Evolutionary conservation across 106 monocot genomes (phyloP).

Genomic region (Allium fistulosum): DNA sequence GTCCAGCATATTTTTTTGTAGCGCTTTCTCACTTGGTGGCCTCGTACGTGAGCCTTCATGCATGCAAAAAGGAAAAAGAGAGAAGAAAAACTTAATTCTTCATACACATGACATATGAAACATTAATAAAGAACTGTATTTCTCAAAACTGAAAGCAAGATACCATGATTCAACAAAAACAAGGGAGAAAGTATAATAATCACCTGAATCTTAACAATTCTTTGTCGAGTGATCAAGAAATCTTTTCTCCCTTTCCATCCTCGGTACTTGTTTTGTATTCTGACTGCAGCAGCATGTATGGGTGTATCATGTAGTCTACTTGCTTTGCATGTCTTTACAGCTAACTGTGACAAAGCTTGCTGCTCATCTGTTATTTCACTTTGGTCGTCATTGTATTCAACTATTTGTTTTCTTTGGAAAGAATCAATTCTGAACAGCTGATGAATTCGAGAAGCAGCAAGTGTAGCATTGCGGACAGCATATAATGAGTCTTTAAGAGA

Average conservation of each 20-base stretch:
- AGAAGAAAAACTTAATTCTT: not conserved
- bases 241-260: slow-evolving; percentile 63
- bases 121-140: not conserved
- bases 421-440: slow-evolving; percentile 51
- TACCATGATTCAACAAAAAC: not conserved
- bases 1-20: slow-evolving; percentile 57
- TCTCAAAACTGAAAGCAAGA: not conserved
- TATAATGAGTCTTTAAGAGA: slow-evolving; percentile 37
- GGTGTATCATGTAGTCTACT: slow-evolving; percentile 28
- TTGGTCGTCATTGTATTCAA: slow-evolving; percentile 26
- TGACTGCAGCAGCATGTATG: slow-evolving; percentile 38
- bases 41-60: slow-evolving; percentile 71
- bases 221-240: slow-evolving; percentile 38
- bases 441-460: slow-evolving; percentile 51
- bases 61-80: slow-evolving; percentile 1
- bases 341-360: slow-evolving; percentile 29
- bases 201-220: slow-evolving; percentile 61
- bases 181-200: not conserved
- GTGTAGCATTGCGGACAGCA: slow-evolving; percentile 48
- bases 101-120: not conserved
- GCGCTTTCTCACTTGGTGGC: slow-evolving; percentile 80
- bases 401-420: slow-evolving; percentile 41
- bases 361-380: slow-evolving; percentile 42
- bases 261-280: slow-evolving; percentile 59
- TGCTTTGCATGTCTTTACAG: slow-evolving; percentile 10